Base-by-base conservation (phyloP, 2,329 filamentous ascomycete genomes). In the Fusarium keratoplasticum region DNA sequence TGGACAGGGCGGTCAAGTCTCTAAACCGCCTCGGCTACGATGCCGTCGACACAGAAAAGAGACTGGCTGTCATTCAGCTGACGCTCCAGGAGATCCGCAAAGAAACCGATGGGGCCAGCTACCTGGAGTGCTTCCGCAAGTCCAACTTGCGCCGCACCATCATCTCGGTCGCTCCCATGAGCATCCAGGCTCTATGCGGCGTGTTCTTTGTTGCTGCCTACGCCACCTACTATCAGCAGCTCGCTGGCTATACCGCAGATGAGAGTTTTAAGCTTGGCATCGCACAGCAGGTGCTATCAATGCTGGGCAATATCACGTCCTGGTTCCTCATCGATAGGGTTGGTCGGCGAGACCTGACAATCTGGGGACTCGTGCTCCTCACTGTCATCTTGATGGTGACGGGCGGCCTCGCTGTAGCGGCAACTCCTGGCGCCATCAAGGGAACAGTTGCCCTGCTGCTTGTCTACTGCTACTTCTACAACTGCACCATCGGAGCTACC, bases 281-380 rank as follows among this genome's bases (percentile, higher is more conserved):
- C 27, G 44, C 71, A 13, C 72, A 74, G 62, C 72, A 74, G 38
- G 67, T 72, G 2, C 31, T 74, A 3, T 74, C 72, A 20, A 70
- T 74, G 70, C 31, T 67, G 31, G 72, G 72, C 18, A 74, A 74
- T 42, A 66, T 74, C 42, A 66, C 59, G 5, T 73, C 72, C 10
- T 74, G 72, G 72, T 74, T 73, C 67, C 60, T 74, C 29, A 68
- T 74, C 18, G 72, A 74, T 38, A 68, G 70, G 22, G 59, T 74
- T 35, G 72, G 72, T 10, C 70, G 72, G 16, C 64, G 72, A 14
- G 31, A 60, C 27, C 57, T 74, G 20, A 74, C 72, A 4, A 64
- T 74, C 60, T 74, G 61, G 44, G 72, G 72, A 10, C 54, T 68
- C 14, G 16, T 59, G 2, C 27, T 68, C 38, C 55, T 72, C 20